Evolutionary conservation across 106 monocot genomes (phyloP), one percentile per base, ranked within the genome.

Genomic region (Allium fistulosum): DNA sequence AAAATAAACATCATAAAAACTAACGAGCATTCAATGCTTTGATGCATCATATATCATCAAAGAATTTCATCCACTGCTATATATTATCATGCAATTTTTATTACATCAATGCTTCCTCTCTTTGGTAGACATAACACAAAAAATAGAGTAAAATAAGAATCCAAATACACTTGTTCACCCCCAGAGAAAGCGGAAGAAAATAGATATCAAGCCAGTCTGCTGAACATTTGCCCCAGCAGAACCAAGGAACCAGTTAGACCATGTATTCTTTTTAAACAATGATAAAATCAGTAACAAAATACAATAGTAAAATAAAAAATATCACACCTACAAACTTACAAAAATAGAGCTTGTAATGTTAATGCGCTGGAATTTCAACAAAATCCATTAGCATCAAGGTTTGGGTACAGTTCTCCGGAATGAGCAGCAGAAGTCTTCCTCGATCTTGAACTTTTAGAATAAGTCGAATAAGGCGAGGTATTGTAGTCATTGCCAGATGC

Each of bases 381-480:
- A 1, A 75, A 72, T 6, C 82, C 90, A 65, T 90, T 90, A 11
- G 78, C 69, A 63, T 81, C 80, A 4, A 81, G 53, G 47, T 71
- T 71, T 65, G 75, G 18, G 65, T 82, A 71, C 0, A 79, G 95
- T 53, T 95, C 95, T 16, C 85, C 91, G 11, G 91, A 91, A 61
- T 91, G 88, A 4, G 74, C 46, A 6, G 88, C 76, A 69, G 68
- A 57, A 37, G 37, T 4, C 57, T 77, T 88, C 72, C 85, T 81
- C 10, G 78, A 75, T 71, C 70, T 88, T 15, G 76, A 72, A 58
- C 79, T 83, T 47, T 80, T 88, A 0, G 93, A 87, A 26, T 90
- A 90, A 53, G 75, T 75, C 7, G 65, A 53, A 58, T 80, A 87
- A 9, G 79, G 75, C 10, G 84, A 62, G 14, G 37, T 37, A 37